A percentile compares a stretch with the other conserved stretches of the same genome.
These are phyloP conservation scores for Penicillium sp. DNA, from an alignment of 2,329 filamentous ascomycete genomes.

Conservation along the genomic window DNA sequence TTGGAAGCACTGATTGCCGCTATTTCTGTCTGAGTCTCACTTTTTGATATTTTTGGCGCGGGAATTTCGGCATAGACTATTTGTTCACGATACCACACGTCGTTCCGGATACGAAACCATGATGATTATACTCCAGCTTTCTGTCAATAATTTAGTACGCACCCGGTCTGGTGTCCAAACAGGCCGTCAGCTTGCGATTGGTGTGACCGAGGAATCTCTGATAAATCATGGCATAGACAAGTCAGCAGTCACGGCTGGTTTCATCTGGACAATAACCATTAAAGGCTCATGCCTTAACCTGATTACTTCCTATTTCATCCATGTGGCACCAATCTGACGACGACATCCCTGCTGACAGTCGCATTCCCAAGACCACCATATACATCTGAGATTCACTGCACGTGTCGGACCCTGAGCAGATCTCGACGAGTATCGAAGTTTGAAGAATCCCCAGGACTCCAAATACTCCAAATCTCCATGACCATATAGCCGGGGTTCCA, in stretches of 20 bases:
- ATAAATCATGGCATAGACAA: too few relatives aligned
- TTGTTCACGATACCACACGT: not conserved
- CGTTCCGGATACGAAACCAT: not conserved
- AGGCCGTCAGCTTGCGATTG: too few relatives aligned
- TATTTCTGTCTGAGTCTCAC: conserved; percentile 10
- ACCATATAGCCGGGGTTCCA: too few relatives aligned
- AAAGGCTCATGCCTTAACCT: too few relatives aligned
- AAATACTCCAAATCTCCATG: too few relatives aligned
- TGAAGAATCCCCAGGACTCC: not conserved
- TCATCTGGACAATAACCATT: too few relatives aligned
- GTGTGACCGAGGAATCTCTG: too few relatives aligned
- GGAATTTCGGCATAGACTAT: not conserved
- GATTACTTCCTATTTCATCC: conserved; percentile 13
- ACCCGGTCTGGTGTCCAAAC: conserved; percentile 3
- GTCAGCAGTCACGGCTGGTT: too few relatives aligned
- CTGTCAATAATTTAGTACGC: conserved; percentile 4
- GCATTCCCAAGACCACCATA: conserved; percentile 25
- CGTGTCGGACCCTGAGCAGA: conserved; percentile 14
- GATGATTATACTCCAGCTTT: not conserved
- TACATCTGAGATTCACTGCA: conserved; percentile 26
- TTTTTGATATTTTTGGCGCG: not conserved
- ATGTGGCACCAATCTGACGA: not conserved
- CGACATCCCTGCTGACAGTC: conserved; percentile 9
- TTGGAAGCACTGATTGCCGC: conserved; percentile 64
- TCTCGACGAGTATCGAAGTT: conserved; percentile 28